A percentile compares a stretch with the other conserved stretches of the same genome.
Conservation (phyloP, 345 rosid genomes). For the Streptanthus diversifolius region DNA sequence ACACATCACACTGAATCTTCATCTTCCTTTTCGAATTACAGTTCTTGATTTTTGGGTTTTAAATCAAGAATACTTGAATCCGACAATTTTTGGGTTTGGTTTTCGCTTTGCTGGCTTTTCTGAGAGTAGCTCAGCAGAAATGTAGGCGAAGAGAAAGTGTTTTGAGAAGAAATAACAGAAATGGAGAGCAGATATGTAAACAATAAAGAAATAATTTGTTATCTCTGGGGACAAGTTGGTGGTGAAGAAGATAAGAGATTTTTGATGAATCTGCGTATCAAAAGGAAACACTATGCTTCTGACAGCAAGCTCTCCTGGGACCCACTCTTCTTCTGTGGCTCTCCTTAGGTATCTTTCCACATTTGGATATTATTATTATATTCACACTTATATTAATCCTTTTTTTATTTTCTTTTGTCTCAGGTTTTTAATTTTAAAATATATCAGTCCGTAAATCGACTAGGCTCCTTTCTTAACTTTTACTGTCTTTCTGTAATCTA, state of each 20-base stretch:
- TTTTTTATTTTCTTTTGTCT: neutral
- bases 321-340: constrained; percentile 30
- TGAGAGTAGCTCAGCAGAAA: constrained; percentile 8
- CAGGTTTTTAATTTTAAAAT: neutral
- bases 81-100: neutral
- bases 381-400: neutral
- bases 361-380: constrained; percentile 10
- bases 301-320: constrained; percentile 30
- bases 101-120: neutral
- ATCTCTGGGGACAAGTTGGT: constrained; percentile 5
- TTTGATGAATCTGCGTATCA: constrained; percentile 18
- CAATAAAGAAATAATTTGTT: neutral
- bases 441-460: neutral
- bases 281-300: constrained; percentile 35
- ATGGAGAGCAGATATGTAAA: neutral
- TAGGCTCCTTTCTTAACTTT: neutral
- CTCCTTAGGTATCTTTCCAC: neutral
- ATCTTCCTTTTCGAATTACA: constrained; percentile 27
- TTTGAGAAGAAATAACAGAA: neutral
- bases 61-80: neutral
- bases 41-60: neutral
- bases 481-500: neutral
- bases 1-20: constrained; percentile 98
- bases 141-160: neutral
- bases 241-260: constrained; percentile 17